Conservation (phyloP, 2,329 filamentous ascomycete genomes). For the Nannizziopsis arthrosporioides region DNA sequence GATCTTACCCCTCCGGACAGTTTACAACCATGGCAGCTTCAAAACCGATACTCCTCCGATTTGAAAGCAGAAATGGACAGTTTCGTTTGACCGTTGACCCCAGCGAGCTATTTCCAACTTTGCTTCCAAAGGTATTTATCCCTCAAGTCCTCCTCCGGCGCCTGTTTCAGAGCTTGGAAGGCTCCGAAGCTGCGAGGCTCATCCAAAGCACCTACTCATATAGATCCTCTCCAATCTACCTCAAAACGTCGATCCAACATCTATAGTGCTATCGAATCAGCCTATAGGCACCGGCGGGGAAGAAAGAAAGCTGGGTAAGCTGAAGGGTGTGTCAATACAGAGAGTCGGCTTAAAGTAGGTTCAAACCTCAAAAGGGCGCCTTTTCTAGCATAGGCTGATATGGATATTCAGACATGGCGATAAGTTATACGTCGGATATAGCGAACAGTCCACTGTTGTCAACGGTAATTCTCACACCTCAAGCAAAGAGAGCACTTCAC, state of each 20-base stretch:
- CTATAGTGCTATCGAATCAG: slow-evolving; percentile 49
- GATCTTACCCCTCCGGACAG: neutral
- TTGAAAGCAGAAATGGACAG: slow-evolving; percentile 86
- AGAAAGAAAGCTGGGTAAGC: slow-evolving; percentile 40
- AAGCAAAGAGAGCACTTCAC: slow-evolving; percentile 17
- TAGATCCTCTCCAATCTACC: slow-evolving; percentile 52
- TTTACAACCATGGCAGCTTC: slow-evolving; percentile 26
- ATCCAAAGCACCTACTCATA: slow-evolving; percentile 9
- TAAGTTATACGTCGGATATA: slow-evolving; percentile 76
- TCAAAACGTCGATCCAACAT: slow-evolving; percentile 42
- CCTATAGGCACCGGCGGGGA: slow-evolving; percentile 47
- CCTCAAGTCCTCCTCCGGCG: neutral
- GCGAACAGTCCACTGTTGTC: slow-evolving; percentile 42
- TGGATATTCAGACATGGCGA: slow-evolving; percentile 60
- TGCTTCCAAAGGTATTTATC: slow-evolving; percentile 36
- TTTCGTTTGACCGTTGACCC: slow-evolving; percentile 70
- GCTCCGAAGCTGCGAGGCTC: neutral
- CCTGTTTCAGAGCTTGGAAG: neutral
- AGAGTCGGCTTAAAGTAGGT: slow-evolving; percentile 47
- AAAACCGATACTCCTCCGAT: slow-evolving; percentile 63
- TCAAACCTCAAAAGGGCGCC: neutral
- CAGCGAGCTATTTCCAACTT: slow-evolving; percentile 55
- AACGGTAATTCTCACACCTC: slow-evolving; percentile 28
- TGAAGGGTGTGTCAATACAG: slow-evolving; percentile 45
- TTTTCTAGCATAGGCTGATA: no score